phyloP scores from a whole-genome alignment of 2,329 filamentous ascomycete genomes.

The Boeremia lycopersici region DNA sequence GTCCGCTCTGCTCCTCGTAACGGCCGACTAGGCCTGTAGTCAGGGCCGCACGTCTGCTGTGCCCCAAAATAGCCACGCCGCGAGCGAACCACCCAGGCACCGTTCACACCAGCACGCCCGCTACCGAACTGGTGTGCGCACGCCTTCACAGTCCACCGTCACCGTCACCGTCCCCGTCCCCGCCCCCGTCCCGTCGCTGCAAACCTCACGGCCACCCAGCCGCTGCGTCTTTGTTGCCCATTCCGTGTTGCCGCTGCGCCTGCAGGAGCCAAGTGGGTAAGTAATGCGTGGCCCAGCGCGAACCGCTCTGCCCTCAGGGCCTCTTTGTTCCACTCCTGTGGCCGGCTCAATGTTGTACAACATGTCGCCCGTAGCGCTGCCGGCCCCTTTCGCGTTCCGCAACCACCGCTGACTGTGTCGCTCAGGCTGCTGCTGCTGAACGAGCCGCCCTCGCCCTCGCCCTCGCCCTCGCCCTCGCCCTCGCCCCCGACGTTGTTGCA shows the following conservation, averaged over 20 bases:
- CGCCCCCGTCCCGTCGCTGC: constrained; percentile 11
- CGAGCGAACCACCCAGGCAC: constrained; percentile 9
- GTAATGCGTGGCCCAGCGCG: constrained; percentile 30
- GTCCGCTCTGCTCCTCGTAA: constrained; percentile 14
- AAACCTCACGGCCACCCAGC: constrained; percentile 9
- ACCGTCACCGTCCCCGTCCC: too few relatives aligned
- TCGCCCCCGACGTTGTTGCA: constrained; percentile 1
- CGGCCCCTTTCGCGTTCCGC: constrained; percentile 36
- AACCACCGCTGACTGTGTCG: constrained; percentile 38
- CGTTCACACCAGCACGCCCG: constrained; percentile 11
- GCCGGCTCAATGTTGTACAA: constrained; percentile 43
- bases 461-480: background rate
- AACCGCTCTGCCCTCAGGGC: constrained; percentile 23
- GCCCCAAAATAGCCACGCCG: constrained; percentile 31
- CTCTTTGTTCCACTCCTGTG: constrained; percentile 42
- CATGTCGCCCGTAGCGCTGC: constrained; percentile 37
- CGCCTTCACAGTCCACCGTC: background rate
- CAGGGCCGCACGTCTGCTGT: constrained; percentile 29
- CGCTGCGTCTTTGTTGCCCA: constrained; percentile 26
- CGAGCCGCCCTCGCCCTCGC: constrained; percentile 22
- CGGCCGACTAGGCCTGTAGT: constrained; percentile 25
- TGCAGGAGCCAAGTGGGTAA: constrained; percentile 29
- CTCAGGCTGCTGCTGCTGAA: constrained; percentile 31
- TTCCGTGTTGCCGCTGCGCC: constrained; percentile 14
- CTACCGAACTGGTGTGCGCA: constrained; percentile 14